Evolutionary conservation across 2,329 filamentous ascomycete species (phyloP).

Genomic region (Scedosporium boydii): DNA sequence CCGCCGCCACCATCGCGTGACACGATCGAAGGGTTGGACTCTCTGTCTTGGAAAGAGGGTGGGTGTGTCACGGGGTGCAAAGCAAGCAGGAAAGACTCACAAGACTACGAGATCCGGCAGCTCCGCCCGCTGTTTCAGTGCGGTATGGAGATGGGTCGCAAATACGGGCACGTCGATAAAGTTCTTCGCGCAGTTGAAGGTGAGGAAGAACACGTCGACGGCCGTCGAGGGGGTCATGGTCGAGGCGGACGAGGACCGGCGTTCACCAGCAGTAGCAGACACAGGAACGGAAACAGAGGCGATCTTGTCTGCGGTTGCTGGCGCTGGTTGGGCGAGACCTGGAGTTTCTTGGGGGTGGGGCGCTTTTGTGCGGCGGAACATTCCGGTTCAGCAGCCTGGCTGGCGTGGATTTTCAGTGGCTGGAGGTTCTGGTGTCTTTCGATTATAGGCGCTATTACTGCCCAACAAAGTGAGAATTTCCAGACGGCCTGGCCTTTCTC

Average conservation of each 20-base stretch:
- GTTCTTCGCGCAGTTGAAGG: conserved; percentile 79
- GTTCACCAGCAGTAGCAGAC: neutral
- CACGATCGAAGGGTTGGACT: neutral
- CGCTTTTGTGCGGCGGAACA: conserved; percentile 3
- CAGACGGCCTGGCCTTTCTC: too few relatives aligned
- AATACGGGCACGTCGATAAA: conserved; percentile 62
- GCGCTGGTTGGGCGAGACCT: neutral
- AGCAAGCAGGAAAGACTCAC: conserved; percentile 29
- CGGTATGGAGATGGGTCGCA: conserved; percentile 56
- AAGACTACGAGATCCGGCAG: conserved; percentile 48
- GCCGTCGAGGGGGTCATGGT: conserved; percentile 27
- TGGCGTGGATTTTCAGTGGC: neutral
- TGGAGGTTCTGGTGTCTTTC: neutral
- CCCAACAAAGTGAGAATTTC: too few relatives aligned
- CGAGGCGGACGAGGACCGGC: neutral
- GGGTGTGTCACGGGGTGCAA: neutral
- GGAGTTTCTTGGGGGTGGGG: neutral
- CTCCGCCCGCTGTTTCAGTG: conserved; percentile 39
- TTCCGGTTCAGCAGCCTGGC: neutral
- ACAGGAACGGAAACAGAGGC: neutral
- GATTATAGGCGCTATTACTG: neutral
- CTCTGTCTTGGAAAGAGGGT: neutral
- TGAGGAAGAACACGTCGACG: conserved; percentile 68
- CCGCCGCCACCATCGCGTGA: neutral
- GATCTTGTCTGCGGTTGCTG: neutral